phyloP scores from a whole-genome alignment of 2,329 filamentous ascomycete genomes.

The Diaporthe ilicicola region DNA sequence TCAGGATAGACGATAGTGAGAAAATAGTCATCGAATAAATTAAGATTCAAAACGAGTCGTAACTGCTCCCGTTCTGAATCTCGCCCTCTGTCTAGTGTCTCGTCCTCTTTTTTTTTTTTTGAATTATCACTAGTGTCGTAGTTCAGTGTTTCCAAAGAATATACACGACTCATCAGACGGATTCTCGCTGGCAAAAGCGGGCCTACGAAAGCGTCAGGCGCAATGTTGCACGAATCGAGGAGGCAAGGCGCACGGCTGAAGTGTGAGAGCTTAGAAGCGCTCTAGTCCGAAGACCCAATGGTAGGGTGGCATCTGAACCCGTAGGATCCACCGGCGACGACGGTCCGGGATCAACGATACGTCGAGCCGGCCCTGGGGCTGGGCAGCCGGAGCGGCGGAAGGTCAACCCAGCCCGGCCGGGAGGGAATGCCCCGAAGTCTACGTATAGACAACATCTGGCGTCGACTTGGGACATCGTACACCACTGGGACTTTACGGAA shows the following conservation, averaged over 20 bases:
- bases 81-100: neutral
- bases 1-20: neutral
- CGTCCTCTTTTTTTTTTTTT: neutral
- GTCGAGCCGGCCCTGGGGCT: conserved; percentile 3
- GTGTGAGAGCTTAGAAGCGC: neutral
- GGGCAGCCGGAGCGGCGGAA: neutral
- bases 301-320: neutral
- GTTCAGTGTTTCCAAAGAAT: neutral
- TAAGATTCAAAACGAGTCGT: neutral
- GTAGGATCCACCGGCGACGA: neutral
- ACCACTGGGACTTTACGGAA: neutral
- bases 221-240: neutral
- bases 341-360: neutral
- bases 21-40: neutral
- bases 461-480: neutral
- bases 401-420: neutral
- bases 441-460: neutral
- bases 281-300: neutral
- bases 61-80: neutral
- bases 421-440: neutral
- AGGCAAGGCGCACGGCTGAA: neutral
- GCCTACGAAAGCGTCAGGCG: neutral
- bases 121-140: neutral
- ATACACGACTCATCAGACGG: neutral
- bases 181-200: neutral